A percentile compares a stretch with the other conserved stretches of the same genome.
Conservation (phyloP, 2,329 filamentous ascomycete genomes). For the Knufia petricola region DNA sequence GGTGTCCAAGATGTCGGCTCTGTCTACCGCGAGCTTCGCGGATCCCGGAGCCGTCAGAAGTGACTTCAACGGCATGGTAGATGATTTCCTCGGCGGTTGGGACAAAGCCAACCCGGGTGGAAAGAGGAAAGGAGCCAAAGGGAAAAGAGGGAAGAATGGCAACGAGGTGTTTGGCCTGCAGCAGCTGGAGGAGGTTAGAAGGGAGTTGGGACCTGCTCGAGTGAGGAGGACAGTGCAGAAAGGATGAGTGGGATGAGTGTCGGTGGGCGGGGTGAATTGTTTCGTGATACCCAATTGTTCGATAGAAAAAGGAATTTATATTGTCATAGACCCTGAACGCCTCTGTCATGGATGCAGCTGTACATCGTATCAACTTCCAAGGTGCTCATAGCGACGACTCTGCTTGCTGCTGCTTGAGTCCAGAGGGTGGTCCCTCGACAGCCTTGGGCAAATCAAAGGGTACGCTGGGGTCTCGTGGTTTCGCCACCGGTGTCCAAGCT, state of each 20-base stretch:
- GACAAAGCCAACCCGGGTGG: constrained; percentile 32
- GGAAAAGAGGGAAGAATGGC: constrained; percentile 64
- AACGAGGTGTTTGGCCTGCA: constrained; percentile 72
- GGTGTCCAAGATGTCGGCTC: constrained; percentile 56
- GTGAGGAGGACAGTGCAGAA: constrained; percentile 35
- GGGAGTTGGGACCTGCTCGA: constrained; percentile 66
- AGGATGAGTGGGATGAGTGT: constrained; percentile 10
- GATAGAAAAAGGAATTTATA: background rate
- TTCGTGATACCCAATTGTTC: constrained; percentile 4
- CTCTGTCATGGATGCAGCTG: constrained; percentile 1
- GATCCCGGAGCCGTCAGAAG: constrained; percentile 50
- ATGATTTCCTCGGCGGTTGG: constrained; percentile 72
- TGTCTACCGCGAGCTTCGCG: constrained; percentile 42
- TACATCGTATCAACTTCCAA: background rate
- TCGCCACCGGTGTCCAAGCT: constrained; percentile 29
- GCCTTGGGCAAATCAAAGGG: constrained; percentile 5
- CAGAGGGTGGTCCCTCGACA: constrained; percentile 1
- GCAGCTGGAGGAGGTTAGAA: constrained; percentile 83
- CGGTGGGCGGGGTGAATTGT: background rate
- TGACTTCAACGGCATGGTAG: constrained; percentile 84
- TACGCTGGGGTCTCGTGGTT: constrained; percentile 21
- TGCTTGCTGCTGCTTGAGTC: background rate
- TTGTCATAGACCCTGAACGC: background rate
- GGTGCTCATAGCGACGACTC: too few relatives aligned
- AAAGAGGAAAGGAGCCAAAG: constrained; percentile 37